A percentile compares a stretch with the other conserved stretches of the same genome.
Evolutionary conservation across 768 basidiomycete genomes (phyloP).

Genomic region (Termitomyces sp.): DNA sequence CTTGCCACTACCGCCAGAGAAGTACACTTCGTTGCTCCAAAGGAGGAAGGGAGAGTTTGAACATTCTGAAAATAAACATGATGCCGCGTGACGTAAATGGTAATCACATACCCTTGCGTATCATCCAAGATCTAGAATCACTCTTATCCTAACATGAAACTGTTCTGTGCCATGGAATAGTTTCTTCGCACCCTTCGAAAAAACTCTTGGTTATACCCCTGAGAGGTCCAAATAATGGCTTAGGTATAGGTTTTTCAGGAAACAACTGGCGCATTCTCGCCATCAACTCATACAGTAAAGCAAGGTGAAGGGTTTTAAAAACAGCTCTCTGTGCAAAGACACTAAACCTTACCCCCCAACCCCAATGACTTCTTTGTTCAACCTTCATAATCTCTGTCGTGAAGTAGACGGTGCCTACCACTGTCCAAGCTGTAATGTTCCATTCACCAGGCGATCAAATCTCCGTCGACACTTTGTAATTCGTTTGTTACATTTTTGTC

Average conservation of each 20-base stretch:
- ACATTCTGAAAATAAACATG: too few relatives aligned
- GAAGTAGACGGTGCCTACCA: conserved; percentile 29
- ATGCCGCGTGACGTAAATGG: too few relatives aligned
- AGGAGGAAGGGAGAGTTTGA: not conserved
- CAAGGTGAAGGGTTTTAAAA: not conserved
- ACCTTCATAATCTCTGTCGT: conserved; percentile 26
- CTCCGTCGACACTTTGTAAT: conserved; percentile 29
- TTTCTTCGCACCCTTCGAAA: not conserved
- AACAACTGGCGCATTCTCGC: not conserved
- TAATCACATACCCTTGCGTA: too few relatives aligned
- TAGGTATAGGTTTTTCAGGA: not conserved
- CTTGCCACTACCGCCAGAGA: too few relatives aligned
- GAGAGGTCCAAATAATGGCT: not conserved
- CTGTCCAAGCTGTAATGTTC: conserved; percentile 28
- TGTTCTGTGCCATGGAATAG: too few relatives aligned
- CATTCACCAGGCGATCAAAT: conserved; percentile 30
- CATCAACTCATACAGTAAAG: not conserved
- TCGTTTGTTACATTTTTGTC: conserved; percentile 16
- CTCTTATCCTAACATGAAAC: too few relatives aligned
- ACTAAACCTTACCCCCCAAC: not conserved
- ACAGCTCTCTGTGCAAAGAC: not conserved
- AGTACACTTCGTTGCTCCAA: too few relatives aligned
- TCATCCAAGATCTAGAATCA: too few relatives aligned
- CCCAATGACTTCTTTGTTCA: conserved; percentile 6
- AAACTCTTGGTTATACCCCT: not conserved